These are phyloP conservation scores for Solidago caesia DNA, from an alignment of 129 eudicot genomes.

Conservation along the genomic window DNA sequence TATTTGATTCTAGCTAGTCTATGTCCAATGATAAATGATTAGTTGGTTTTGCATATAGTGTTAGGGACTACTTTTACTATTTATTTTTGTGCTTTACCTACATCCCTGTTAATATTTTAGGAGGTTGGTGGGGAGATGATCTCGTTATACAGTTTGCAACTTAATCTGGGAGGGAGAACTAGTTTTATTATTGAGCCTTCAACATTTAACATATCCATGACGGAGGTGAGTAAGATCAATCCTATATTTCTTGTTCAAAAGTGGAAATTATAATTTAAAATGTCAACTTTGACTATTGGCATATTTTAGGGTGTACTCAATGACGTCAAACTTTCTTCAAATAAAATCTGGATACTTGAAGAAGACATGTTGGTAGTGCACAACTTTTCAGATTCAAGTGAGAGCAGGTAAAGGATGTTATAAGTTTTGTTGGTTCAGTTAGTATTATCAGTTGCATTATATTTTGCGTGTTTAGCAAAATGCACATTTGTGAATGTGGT, in stretches of 20 bases:
- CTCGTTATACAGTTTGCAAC: conserved; percentile 47
- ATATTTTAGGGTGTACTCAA: conserved; percentile 53
- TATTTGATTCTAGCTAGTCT: background rate
- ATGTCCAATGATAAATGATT: no score
- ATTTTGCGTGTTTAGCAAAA: conserved; percentile 18
- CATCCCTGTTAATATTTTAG: conserved; percentile 34
- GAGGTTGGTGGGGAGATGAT: conserved; percentile 48
- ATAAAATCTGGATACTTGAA: conserved; percentile 73
- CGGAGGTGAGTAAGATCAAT: conserved; percentile 50
- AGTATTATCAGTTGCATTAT: background rate
- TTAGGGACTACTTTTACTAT: background rate
- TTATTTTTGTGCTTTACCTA: conserved; percentile 1
- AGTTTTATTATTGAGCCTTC: conserved; percentile 52
- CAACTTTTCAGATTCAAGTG: conserved; percentile 36
- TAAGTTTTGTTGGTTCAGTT: background rate
- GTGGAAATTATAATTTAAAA: background rate
- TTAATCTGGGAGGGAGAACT: conserved; percentile 53
- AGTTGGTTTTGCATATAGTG: background rate
- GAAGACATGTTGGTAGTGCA: conserved; percentile 62
- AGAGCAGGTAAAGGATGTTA: conserved; percentile 43
- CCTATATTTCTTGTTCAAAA: conserved; percentile 1
- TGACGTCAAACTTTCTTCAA: conserved; percentile 67
- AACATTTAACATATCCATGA: conserved; percentile 46
- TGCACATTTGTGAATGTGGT: no score
- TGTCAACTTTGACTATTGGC: conserved; percentile 16